phyloP scores from a whole-genome alignment of 306 rosid species.

The Alnus glutinosa region DNA sequence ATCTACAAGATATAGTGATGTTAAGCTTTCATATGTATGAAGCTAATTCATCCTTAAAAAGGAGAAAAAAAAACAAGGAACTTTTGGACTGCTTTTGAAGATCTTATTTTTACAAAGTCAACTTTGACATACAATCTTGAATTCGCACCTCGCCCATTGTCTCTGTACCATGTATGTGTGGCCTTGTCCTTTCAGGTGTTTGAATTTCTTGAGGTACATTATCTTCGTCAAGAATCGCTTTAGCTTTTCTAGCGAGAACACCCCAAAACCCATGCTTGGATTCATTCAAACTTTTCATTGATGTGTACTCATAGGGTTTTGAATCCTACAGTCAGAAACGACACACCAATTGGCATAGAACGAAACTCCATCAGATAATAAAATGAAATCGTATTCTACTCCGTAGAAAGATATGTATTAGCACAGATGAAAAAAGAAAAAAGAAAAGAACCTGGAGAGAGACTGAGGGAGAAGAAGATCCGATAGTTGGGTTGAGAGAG shows the following conservation, averaged over 20 bases:
- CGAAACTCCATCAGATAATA: neutral
- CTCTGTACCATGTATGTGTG: slow-evolving; percentile 41
- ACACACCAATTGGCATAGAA: slow-evolving; percentile 11
- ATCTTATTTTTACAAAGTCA: slow-evolving; percentile 3
- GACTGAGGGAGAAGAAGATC: slow-evolving; percentile 32
- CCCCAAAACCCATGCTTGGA: slow-evolving; percentile 95
- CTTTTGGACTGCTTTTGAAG: neutral
- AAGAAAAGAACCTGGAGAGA: neutral
- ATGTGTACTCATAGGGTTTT: slow-evolving; percentile 65
- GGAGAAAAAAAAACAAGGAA: neutral
- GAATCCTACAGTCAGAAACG: slow-evolving; percentile 46
- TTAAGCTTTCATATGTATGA: neutral
- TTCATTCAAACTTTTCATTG: slow-evolving; percentile 71
- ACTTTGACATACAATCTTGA: slow-evolving; percentile 14
- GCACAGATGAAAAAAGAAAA: neutral
- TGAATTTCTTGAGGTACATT: slow-evolving; percentile 44
- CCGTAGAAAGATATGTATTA: neutral
- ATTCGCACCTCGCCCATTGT: slow-evolving; percentile 69
- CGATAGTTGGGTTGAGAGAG: neutral
- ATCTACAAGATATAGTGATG: neutral
- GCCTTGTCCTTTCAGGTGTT: slow-evolving; percentile 41
- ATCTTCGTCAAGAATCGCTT: slow-evolving; percentile 80
- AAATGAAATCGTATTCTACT: neutral
- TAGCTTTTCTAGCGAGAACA: slow-evolving; percentile 85
- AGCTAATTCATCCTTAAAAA: neutral